These are phyloP conservation scores for Dioszegia crocea DNA, from an alignment of 768 basidiomycete species.

Conservation along the genomic window DNA sequence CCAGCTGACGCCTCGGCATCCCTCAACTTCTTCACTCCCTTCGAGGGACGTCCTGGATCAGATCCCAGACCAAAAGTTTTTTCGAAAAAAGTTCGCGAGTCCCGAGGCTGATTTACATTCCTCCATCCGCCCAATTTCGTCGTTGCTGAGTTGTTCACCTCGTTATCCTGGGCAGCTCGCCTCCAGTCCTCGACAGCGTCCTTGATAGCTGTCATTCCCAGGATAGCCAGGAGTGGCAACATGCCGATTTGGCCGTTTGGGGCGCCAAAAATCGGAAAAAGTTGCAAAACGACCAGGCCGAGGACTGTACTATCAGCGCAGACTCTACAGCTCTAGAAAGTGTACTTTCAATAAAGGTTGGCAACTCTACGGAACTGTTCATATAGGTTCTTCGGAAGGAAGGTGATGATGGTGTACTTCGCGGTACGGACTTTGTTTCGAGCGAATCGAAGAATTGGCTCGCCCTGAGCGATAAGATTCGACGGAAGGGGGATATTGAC, in stretches of 20 bases:
- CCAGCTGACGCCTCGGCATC: conserved; percentile 68
- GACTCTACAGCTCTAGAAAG: conserved; percentile 46
- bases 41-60: conserved; percentile 55
- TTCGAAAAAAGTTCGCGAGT: conserved; percentile 72
- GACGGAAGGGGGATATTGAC: conserved; percentile 68
- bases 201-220: conserved; percentile 85
- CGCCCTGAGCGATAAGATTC: conserved; percentile 68
- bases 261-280: conserved; percentile 88
- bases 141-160: conserved; percentile 89
- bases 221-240: conserved; percentile 79
- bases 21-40: conserved; percentile 77
- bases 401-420: conserved; percentile 86
- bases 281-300: conserved; percentile 73
- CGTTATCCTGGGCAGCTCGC: conserved; percentile 78
- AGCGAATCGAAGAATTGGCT: conserved; percentile 71
- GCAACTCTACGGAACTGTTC: conserved; percentile 92
- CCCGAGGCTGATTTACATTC: conserved; percentile 80
- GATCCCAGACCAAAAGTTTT: conserved; percentile 60
- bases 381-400: conserved; percentile 87
- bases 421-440: conserved; percentile 92
- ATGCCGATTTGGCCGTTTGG: conserved; percentile 74
- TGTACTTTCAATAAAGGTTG: conserved; percentile 66
- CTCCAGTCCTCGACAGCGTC: conserved; percentile 95
- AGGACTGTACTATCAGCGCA: conserved; percentile 45
- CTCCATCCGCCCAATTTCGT: conserved; percentile 84